These are phyloP conservation scores for Manihot esculenta DNA, from an alignment of 441 rosid species.

Conservation along the genomic window DNA sequence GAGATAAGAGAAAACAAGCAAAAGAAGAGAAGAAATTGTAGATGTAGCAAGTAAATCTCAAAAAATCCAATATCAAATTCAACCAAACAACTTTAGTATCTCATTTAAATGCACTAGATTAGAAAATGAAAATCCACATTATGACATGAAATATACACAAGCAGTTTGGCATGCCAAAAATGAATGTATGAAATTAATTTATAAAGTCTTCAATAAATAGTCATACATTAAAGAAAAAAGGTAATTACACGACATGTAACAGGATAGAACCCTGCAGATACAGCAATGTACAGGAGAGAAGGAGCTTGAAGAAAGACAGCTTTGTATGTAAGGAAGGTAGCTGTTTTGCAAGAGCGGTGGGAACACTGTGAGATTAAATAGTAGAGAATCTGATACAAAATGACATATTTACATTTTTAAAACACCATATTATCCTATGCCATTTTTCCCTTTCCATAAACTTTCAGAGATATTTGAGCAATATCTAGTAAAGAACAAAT, in stretches of 20 bases:
- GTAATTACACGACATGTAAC: neutral
- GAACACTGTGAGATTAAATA: neutral
- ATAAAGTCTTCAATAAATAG: neutral
- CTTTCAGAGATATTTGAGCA: neutral
- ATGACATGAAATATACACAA: neutral
- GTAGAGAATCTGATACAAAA: neutral
- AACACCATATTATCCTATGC: neutral
- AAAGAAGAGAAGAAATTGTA: neutral
- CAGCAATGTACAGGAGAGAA: neutral
- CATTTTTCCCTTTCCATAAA: neutral
- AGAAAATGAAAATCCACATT: neutral
- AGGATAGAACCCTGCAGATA: no score
- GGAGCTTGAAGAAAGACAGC: neutral
- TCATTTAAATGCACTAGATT: neutral
- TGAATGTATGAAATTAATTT: neutral
- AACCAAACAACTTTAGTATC: neutral
- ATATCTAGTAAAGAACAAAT: conserved; percentile 1
- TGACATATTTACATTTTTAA: neutral
- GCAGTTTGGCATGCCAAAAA: neutral
- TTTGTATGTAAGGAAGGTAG: neutral
- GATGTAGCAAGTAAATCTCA: neutral
- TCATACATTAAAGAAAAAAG: neutral
- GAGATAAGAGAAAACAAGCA: neutral
- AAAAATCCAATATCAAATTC: neutral
- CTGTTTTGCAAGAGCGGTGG: neutral